Base-by-base conservation (phyloP, 2,329 filamentous ascomycete genomes). In the Mycosphaerella sp. region DNA sequence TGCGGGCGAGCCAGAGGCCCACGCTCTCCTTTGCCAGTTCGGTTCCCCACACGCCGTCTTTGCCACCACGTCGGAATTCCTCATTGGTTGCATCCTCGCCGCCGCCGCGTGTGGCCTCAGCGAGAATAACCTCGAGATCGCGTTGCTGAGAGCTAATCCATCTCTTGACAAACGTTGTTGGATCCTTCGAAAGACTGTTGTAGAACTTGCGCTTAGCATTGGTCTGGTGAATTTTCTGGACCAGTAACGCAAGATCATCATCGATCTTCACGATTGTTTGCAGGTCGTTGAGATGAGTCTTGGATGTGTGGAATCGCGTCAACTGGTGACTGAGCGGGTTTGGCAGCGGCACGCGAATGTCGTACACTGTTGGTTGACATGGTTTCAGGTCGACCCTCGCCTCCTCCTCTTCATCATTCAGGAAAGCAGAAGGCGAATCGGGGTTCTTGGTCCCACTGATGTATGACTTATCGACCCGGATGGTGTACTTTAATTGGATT, bases 191-290 rank as follows among this genome's bases (percentile, higher is more conserved):
- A 57, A 97, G 76, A 4, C 82, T 81, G 6, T 80, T 82, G 69
- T 93, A 85, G 74, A 98, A 98, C 13, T 84, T 81, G 67, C 95
- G 88, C 67, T 95, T 95, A 18, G 89, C 87, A 67, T 95, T 95
- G 21, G 87, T 88, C 59, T 89, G 83, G 25, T 84, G 79, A 40
- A 96, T 79, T 1, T 87, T 88, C 67, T 95, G 89, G 50, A 96
- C 76, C 16, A 95, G 77, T 12, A 87, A 77, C 0, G 89, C 87
- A 2, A 97, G 77, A 60, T 95, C 86, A 52, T 95, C 89, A 65
- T 98, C 93, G 16, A 95, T 76, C 5, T 73, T 71, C 25, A 81
- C 77, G 48, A 96, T 87, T 55, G 89, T 83, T 59, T 86, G 85
- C 27, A 97, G 79, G 64, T 84, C 85, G 35, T 77, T 72, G 13